Evolutionary conservation across 306 rosid species (phyloP).

Genomic region (Rosa chinensis): DNA sequence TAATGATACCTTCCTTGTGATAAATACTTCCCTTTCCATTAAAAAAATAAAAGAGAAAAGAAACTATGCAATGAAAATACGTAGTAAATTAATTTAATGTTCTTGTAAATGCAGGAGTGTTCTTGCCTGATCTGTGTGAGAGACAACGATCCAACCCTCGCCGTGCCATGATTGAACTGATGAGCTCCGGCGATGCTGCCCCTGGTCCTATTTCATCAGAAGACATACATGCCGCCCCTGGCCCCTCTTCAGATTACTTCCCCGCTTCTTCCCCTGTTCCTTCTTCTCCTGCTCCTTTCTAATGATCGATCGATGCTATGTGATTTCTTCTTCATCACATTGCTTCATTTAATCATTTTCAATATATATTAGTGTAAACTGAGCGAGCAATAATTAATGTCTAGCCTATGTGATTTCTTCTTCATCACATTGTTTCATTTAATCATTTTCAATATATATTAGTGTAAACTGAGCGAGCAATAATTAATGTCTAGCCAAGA

Average conservation of each 20-base stretch:
- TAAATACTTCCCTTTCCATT: constrained; percentile 18
- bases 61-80: not conserved
- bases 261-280: too few species aligned
- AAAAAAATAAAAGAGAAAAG: not conserved
- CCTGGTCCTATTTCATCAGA: constrained; percentile 44
- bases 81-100: not conserved
- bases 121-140: constrained; percentile 65
- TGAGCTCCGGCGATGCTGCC: constrained; percentile 65
- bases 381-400: constrained; percentile 10
- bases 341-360: not conserved
- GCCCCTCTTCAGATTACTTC: not conserved
- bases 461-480: not conserved
- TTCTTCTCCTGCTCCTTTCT: not conserved
- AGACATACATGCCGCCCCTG: not conserved
- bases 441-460: not conserved
- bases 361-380: not conserved
- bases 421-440: not conserved
- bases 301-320: not conserved
- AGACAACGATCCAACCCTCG: constrained; percentile 55
- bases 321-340: not conserved
- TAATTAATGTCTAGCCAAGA: not conserved
- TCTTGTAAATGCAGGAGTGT: constrained; percentile 50
- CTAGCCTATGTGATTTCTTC: not conserved
- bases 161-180: constrained; percentile 59
- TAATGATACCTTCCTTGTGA: constrained; percentile 15